phyloP scores from a whole-genome alignment of 495 filamentous ascomycete genomes.

The Penicillium taxi region DNA sequence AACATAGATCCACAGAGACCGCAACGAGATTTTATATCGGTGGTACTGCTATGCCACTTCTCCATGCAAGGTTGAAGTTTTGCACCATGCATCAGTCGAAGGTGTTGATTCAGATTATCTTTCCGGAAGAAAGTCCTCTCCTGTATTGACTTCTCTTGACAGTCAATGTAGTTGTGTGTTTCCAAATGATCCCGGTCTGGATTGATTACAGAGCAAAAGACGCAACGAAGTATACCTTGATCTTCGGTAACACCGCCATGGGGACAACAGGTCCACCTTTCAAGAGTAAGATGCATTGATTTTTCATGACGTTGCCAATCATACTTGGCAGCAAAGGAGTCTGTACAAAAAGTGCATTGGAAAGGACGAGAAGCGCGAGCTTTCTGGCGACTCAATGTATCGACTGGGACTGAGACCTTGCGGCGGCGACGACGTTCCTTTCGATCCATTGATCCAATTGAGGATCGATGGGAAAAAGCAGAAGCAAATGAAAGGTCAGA shows the following conservation, averaged over 20 bases:
- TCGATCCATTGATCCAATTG: conserved; percentile 59
- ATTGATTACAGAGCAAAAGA: conserved; percentile 62
- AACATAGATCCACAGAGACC: conserved; percentile 62
- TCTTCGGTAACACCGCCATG: conserved; percentile 35
- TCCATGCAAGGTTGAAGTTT: conserved; percentile 68
- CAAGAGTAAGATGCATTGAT: conserved; percentile 71
- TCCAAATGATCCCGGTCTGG: conserved; percentile 66
- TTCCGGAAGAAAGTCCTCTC: conserved; percentile 82
- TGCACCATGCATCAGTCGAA: conserved; percentile 69
- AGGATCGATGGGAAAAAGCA: conserved; percentile 58
- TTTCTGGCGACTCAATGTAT: conserved; percentile 35
- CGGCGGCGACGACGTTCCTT: conserved; percentile 67
- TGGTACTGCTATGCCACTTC: conserved; percentile 65
- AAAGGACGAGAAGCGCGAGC: conserved; percentile 45
- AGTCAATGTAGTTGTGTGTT: conserved; percentile 64
- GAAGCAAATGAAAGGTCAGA: conserved; percentile 63
- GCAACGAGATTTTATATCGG: conserved; percentile 62
- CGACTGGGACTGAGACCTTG: conserved; percentile 41
- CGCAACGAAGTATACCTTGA: conserved; percentile 47
- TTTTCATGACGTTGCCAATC: conserved; percentile 92
- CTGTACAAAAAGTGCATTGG: conserved; percentile 90
- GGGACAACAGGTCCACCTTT: conserved; percentile 82
- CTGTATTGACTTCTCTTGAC: conserved; percentile 61
- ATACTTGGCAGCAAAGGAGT: conserved; percentile 80
- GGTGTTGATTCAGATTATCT: conserved; percentile 79